Conservation (phyloP, 2,329 filamentous ascomycete genomes). For the Epichloe baconii region DNA sequence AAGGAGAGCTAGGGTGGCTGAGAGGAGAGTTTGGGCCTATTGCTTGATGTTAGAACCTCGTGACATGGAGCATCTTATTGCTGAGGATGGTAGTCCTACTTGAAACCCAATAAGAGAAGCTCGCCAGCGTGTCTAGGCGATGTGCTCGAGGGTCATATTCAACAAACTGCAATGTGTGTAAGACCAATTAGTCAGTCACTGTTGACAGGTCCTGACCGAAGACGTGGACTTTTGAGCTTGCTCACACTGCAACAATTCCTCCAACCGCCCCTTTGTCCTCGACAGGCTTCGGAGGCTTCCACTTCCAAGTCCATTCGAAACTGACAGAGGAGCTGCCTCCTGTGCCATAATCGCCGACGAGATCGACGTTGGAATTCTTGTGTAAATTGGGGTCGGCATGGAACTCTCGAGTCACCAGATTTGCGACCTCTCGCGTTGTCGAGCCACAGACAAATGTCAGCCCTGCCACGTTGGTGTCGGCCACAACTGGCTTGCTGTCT, state of each 20-base stretch:
- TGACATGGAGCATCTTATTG: neutral
- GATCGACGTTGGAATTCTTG: constrained; percentile 89
- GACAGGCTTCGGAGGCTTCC: constrained; percentile 70
- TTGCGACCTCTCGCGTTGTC: constrained; percentile 77
- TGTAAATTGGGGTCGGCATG: constrained; percentile 95
- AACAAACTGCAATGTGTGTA: constrained; percentile 54
- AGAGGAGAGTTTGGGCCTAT: constrained; percentile 31
- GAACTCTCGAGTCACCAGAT: constrained; percentile 86
- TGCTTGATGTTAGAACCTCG: neutral
- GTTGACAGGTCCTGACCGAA: neutral
- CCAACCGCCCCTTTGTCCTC: constrained; percentile 91
- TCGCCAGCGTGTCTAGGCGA: constrained; percentile 73
- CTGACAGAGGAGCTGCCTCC: constrained; percentile 70
- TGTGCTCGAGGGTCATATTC: constrained; percentile 95
- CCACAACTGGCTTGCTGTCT: constrained; percentile 31
- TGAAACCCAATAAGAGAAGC: constrained; percentile 91
- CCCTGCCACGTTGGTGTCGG: constrained; percentile 71
- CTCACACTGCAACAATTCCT: constrained; percentile 80
- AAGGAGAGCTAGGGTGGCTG: constrained; percentile 51
- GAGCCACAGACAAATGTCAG: constrained; percentile 88
- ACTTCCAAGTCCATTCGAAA: constrained; percentile 95
- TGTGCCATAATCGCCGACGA: constrained; percentile 86
- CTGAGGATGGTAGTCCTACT: constrained; percentile 38
- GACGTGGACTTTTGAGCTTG: neutral
- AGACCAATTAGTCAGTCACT: neutral